phyloP scores from a whole-genome alignment of 306 rosid species.

The Quercus aquifolioides region DNA sequence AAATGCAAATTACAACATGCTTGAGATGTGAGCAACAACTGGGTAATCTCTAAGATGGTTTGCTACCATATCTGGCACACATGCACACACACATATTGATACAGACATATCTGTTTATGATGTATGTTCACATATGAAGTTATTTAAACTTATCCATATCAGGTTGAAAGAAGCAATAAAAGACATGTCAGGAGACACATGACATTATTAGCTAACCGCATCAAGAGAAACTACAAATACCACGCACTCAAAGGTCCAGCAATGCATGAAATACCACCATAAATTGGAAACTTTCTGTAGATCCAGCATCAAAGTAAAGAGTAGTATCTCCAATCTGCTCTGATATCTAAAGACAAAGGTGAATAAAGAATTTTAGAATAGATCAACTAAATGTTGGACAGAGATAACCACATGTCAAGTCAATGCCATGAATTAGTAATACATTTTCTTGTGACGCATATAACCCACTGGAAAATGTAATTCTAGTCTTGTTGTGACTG shows the following conservation, averaged over 20 bases:
- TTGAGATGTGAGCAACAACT: not conserved
- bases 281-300: constrained; percentile 74
- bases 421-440: too few relatives aligned
- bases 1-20: not conserved
- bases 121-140: not conserved
- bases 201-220: constrained; percentile 36
- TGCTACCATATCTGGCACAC: not conserved
- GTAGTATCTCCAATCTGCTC: constrained; percentile 39
- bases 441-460: too few relatives aligned
- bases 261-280: constrained; percentile 34
- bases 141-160: not conserved
- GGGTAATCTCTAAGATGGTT: not conserved
- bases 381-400: too few relatives aligned
- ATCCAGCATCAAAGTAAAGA: constrained; percentile 80
- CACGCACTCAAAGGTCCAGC: constrained; percentile 11
- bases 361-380: too few relatives aligned
- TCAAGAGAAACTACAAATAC: constrained; percentile 71
- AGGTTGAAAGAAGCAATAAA: not conserved
- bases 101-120: not conserved
- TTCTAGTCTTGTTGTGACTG: too few relatives aligned
- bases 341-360: too few relatives aligned
- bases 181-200: not conserved
- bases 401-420: too few relatives aligned
- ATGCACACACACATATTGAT: not conserved
- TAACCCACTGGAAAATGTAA: too few relatives aligned